Conservation (phyloP, 2,329 filamentous ascomycete genomes). For the Beauveria varroae region DNA sequence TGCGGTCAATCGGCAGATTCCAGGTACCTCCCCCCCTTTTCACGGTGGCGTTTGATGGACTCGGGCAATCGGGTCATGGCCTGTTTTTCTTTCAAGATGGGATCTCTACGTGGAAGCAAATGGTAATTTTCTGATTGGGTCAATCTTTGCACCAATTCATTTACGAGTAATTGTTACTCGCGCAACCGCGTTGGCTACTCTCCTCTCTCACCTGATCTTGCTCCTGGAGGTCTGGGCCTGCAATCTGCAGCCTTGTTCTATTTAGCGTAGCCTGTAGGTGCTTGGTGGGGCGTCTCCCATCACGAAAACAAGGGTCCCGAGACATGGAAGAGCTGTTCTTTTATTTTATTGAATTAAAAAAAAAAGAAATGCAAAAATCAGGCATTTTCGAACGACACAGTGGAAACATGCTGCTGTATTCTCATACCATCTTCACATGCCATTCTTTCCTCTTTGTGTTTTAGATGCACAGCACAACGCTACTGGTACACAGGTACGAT, state of each 20-base stretch:
- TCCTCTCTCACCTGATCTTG: not conserved
- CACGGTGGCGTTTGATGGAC: not conserved
- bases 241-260: slow-evolving; percentile 3
- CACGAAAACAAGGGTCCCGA: not conserved
- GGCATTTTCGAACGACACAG: not conserved
- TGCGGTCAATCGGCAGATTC: slow-evolving; percentile 3
- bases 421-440: slow-evolving; percentile 11
- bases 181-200: not conserved
- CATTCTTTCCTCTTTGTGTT: not conserved
- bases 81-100: not conserved
- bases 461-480: too few relatives aligned
- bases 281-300: not conserved
- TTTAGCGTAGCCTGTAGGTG: not conserved
- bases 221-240: not conserved
- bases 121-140: too few relatives aligned
- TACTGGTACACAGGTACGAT: too few relatives aligned
- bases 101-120: not conserved
- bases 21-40: not conserved
- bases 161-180: too few relatives aligned
- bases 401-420: slow-evolving; percentile 6
- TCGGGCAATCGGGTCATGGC: too few relatives aligned
- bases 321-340: not conserved
- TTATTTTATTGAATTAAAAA: not conserved
- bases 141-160: too few relatives aligned
- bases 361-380: not conserved